These are phyloP conservation scores for Pneumocystis jirovecii DNA, from an alignment of 1,139 yeast genomes.

Conservation along the genomic window DNA sequence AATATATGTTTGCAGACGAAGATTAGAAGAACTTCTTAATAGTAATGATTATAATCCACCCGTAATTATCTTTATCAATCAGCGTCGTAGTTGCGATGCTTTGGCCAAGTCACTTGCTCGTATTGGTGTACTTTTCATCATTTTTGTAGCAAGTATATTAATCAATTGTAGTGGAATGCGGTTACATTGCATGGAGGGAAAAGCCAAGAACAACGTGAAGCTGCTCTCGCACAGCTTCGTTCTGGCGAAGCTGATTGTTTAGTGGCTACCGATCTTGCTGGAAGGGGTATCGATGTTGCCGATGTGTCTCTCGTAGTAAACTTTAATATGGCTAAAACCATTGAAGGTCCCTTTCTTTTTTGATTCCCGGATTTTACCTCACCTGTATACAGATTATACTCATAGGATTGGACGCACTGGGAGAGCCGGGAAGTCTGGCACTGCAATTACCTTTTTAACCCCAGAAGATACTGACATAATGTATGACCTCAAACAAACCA, in stretches of 20 bases:
- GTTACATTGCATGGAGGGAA: slow-evolving; percentile 75
- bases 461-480: slow-evolving; percentile 44
- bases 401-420: slow-evolving; percentile 96
- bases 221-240: slow-evolving; percentile 51
- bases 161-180: slow-evolving; percentile 25
- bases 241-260: slow-evolving; percentile 47
- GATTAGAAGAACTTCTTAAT: slow-evolving; percentile 26
- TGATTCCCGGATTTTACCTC: neutral
- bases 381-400: slow-evolving; percentile 39
- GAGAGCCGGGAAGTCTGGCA: slow-evolving; percentile 73
- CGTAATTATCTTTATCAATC: slow-evolving; percentile 70
- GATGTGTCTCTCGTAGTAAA: slow-evolving; percentile 73
- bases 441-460: slow-evolving; percentile 54
- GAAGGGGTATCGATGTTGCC: slow-evolving; percentile 87
- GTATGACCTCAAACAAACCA: slow-evolving; percentile 36
- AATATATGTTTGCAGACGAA: slow-evolving; percentile 14
- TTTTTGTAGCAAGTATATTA: neutral
- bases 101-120: slow-evolving; percentile 38
- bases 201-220: slow-evolving; percentile 74
- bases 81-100: slow-evolving; percentile 54
- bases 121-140: slow-evolving; percentile 21
- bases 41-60: slow-evolving; percentile 33
- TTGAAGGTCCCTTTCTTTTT: slow-evolving; percentile 40
- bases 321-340: slow-evolving; percentile 61
- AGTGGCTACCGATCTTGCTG: slow-evolving; percentile 92